Conservation (phyloP, 257 asterid genomes). For the Capsicum rhomboideum region DNA sequence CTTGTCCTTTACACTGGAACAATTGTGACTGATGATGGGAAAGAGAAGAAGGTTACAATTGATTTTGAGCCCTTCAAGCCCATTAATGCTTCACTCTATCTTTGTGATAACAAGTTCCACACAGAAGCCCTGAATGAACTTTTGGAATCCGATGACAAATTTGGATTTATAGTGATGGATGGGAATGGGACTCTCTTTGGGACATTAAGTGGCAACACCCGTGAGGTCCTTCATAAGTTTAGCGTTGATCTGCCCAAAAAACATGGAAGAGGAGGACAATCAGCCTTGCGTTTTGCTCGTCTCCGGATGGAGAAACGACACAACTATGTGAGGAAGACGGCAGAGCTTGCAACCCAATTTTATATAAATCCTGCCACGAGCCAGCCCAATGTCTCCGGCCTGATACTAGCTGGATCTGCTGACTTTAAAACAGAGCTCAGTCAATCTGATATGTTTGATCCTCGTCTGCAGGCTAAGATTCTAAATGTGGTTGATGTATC, state of each 20-base stretch:
- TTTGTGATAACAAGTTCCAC: constrained; percentile 16
- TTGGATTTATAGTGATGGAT: constrained; percentile 17
- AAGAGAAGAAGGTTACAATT: constrained; percentile 14
- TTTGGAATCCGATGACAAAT: constrained; percentile 14
- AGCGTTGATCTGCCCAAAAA: constrained; percentile 12
- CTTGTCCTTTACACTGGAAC: constrained; percentile 14
- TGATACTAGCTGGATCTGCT: constrained; percentile 16
- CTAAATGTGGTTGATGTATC: constrained; percentile 13
- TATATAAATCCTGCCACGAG: constrained; percentile 12
- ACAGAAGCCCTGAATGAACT: constrained; percentile 12
- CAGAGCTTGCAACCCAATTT: constrained; percentile 12
- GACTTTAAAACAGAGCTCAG: constrained; percentile 14
- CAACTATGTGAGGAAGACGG: constrained; percentile 11
- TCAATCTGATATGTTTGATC: constrained; percentile 16
- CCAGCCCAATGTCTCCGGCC: constrained; percentile 16
- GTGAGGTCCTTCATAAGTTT: constrained; percentile 14
- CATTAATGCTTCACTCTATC: constrained; percentile 15
- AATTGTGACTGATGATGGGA: constrained; percentile 15
- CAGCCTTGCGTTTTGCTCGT: constrained; percentile 16
- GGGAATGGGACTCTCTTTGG: constrained; percentile 18
- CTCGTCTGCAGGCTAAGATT: constrained; percentile 10
- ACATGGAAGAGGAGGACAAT: constrained; percentile 18
- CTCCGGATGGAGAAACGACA: constrained; percentile 16
- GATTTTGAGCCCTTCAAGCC: constrained; percentile 14
- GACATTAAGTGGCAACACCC: constrained; percentile 11